Percentiles rank a stretch among this genome's conserved stretches.
Evolutionary conservation across 306 rosid species (phyloP).

Genomic region (Acacia crassicarpa): DNA sequence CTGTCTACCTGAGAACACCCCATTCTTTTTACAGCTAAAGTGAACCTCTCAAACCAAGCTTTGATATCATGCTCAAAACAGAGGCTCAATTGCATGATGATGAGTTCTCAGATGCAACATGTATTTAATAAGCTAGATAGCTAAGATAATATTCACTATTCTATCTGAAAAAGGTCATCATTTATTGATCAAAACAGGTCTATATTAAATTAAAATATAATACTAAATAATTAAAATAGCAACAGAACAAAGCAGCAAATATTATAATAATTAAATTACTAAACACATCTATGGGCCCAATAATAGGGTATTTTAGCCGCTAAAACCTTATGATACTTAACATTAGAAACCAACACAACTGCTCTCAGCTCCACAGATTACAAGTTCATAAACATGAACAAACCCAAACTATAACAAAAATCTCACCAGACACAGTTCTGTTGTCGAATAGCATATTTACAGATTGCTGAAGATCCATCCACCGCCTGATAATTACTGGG

Average conservation of each 20-base stretch:
- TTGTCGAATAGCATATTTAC: slow-evolving; percentile 71
- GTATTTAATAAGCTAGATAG: neutral
- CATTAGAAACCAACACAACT: slow-evolving; percentile 20
- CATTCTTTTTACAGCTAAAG: neutral
- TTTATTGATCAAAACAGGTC: neutral
- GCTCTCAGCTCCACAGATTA: neutral
- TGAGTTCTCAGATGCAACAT: neutral
- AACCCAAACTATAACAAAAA: slow-evolving; percentile 8
- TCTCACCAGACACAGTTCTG: slow-evolving; percentile 66
- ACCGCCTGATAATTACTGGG: slow-evolving; percentile 43
- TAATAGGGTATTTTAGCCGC: neutral
- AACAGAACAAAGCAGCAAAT: neutral
- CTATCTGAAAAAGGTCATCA: neutral
- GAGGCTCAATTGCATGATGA: neutral
- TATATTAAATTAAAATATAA: neutral
- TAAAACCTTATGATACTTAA: neutral
- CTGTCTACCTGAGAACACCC: neutral
- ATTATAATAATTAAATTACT: neutral
- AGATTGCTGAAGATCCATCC: slow-evolving; percentile 91
- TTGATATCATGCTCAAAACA: neutral
- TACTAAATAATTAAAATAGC: neutral
- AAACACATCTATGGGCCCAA: neutral
- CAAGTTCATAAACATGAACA: slow-evolving; percentile 13
- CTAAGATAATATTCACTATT: neutral
- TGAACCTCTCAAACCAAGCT: neutral